A percentile compares a stretch with the other conserved stretches of the same genome.
Conservation (phyloP, 768 basidiomycete species). For the Hydnum rufescens region DNA sequence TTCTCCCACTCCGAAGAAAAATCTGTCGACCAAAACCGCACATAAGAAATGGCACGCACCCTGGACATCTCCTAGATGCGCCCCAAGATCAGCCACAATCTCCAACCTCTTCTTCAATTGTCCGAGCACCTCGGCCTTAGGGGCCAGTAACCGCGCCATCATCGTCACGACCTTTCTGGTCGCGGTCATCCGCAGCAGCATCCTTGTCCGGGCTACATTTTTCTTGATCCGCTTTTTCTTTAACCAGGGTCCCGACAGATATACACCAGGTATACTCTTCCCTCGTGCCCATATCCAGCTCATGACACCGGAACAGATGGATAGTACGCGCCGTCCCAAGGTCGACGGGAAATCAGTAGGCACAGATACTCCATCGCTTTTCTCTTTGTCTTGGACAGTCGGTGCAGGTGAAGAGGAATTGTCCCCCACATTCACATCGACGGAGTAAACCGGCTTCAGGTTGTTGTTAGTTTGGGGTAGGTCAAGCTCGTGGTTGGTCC, state of each 20-base stretch:
- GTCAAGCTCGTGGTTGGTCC: constrained; percentile 5
- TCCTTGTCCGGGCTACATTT: constrained; percentile 17
- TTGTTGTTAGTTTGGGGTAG: not conserved
- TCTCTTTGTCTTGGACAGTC: too few relatives aligned
- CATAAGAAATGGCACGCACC: too few relatives aligned
- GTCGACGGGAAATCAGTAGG: not conserved
- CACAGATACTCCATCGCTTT: too few relatives aligned
- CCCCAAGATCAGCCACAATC: constrained; percentile 22
- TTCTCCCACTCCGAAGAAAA: not conserved
- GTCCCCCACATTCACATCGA: not conserved
- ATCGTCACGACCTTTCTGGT: constrained; percentile 63
- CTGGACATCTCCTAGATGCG: constrained; percentile 77
- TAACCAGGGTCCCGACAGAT: not conserved
- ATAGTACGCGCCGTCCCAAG: too few relatives aligned
- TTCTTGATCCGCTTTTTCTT: not conserved
- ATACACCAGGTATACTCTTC: too few relatives aligned
- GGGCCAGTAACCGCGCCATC: constrained; percentile 48
- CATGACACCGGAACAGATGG: not conserved
- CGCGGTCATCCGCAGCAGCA: constrained; percentile 59
- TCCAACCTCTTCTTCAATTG: constrained; percentile 55
- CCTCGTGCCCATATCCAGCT: too few relatives aligned
- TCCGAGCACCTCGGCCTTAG: constrained; percentile 67
- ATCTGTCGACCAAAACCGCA: constrained; percentile 2
- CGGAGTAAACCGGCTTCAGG: not conserved
- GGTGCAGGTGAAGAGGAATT: not conserved